Evolutionary conservation across 148 eudicot species (phyloP).

Genomic region (Dysphania ambrosioides): DNA sequence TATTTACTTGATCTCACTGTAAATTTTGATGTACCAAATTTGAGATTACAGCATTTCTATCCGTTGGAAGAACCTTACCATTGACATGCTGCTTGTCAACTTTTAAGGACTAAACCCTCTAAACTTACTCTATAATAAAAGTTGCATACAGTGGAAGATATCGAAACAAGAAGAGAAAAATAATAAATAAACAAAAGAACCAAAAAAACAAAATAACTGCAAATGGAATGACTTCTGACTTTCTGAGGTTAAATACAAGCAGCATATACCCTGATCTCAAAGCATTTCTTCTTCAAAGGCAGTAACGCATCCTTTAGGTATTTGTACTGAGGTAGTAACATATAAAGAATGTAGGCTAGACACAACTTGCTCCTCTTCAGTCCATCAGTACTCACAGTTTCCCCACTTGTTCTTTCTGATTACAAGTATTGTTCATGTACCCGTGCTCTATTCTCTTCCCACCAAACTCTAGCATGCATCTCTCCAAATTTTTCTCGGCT

Average conservation of each 20-base stretch:
- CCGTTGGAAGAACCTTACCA: constrained; percentile 1
- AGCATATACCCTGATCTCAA: constrained; percentile 7
- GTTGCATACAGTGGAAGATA: constrained; percentile 14
- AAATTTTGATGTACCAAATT: background rate
- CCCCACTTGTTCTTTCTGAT: constrained; percentile 11
- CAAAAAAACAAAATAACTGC: background rate
- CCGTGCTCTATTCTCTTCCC: constrained; percentile 96
- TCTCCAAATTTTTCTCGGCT: constrained; percentile 95
- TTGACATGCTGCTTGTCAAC: constrained; percentile 21
- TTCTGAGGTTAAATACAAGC: constrained; percentile 13
- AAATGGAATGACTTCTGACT: constrained; percentile 10
- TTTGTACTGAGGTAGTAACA: constrained; percentile 20
- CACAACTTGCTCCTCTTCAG: constrained; percentile 9
- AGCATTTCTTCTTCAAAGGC: constrained; percentile 8
- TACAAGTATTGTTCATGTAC: constrained; percentile 79
- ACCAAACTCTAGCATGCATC: constrained; percentile 91
- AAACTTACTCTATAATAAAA: background rate
- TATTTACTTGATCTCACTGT: background rate
- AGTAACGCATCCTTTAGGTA: constrained; percentile 13
- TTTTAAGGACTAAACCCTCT: constrained; percentile 14
- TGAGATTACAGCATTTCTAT: constrained; percentile 7
- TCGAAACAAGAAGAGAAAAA: background rate
- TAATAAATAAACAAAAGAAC: constrained; percentile 8
- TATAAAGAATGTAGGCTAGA: constrained; percentile 15
- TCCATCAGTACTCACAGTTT: background rate